Conservation (phyloP, 1,284 basidiomycete species). For the Trametes hirsuta region DNA sequence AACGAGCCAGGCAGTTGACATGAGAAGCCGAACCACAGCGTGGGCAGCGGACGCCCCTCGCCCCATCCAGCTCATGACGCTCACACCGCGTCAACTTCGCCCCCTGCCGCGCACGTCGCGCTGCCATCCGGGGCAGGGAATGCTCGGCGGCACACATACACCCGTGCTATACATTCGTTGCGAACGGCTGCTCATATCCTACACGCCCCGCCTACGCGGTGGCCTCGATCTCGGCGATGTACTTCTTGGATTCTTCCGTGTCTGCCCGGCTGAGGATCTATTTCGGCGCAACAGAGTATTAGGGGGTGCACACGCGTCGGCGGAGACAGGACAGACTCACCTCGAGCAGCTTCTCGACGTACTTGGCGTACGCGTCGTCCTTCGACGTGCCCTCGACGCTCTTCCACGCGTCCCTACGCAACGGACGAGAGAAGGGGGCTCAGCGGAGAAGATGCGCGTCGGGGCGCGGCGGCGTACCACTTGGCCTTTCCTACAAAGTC, state of each 20-base stretch:
- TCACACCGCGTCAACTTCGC: not conserved
- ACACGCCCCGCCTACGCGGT: slow-evolving; percentile 31
- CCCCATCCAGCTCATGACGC: not conserved
- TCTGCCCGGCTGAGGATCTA: slow-evolving; percentile 59
- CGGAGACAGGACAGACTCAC: slow-evolving; percentile 44
- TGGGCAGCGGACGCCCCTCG: not conserved
- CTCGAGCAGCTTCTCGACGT: slow-evolving; percentile 73
- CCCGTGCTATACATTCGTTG: not conserved
- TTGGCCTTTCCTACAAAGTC: slow-evolving; percentile 86
- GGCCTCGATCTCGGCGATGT: slow-evolving; percentile 63
- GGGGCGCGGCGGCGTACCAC: slow-evolving; percentile 52
- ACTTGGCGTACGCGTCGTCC: slow-evolving; percentile 73
- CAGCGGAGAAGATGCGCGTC: slow-evolving; percentile 22
- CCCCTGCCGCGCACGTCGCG: not conserved
- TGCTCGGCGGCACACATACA: not conserved
- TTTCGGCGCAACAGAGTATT: slow-evolving; percentile 51
- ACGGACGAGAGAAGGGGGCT: not conserved
- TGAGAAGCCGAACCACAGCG: slow-evolving; percentile 9
- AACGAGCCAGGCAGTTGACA: slow-evolving; percentile 16
- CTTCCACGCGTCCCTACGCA: slow-evolving; percentile 84
- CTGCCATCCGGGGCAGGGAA: not conserved
- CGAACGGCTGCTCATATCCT: not conserved
- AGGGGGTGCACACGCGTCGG: slow-evolving; percentile 1
- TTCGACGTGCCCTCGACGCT: slow-evolving; percentile 70
- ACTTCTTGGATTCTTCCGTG: slow-evolving; percentile 60